phyloP scores from a whole-genome alignment of 129 eudicot genomes.

The Chrysanthemum makinoi region DNA sequence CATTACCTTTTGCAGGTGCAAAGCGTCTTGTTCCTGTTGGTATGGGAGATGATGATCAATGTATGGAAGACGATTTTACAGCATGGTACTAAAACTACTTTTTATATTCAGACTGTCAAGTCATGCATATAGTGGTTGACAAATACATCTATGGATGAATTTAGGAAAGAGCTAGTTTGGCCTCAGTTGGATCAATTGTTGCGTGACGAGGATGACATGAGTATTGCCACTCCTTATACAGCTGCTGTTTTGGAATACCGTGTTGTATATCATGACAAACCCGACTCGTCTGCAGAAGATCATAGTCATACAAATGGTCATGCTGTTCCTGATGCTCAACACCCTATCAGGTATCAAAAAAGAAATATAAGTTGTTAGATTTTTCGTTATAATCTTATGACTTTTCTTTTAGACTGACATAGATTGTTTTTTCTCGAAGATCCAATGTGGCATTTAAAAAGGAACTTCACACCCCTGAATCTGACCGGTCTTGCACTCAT shows the following conservation, averaged over 20 bases:
- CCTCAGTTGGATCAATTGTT: conserved; percentile 79
- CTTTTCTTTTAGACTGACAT: conserved; percentile 14
- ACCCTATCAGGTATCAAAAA: conserved; percentile 90
- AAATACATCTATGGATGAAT: not conserved
- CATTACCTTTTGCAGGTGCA: conserved; percentile 50
- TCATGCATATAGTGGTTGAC: not conserved
- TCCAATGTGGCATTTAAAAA: conserved; percentile 74
- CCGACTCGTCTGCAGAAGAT: conserved; percentile 28
- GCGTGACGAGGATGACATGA: conserved; percentile 59
- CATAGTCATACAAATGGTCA: conserved; percentile 56
- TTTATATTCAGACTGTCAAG: not conserved
- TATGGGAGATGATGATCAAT: conserved; percentile 88
- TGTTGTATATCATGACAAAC: conserved; percentile 55
- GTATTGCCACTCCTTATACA: conserved; percentile 75
- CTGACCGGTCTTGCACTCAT: conserved; percentile 97
- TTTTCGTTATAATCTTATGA: not conserved
- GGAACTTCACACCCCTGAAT: conserved; percentile 78
- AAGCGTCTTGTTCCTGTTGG: conserved; percentile 73
- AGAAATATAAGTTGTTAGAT: not conserved
- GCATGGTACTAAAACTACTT: conserved; percentile 55
- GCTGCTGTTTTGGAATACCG: conserved; percentile 86
- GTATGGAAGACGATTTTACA: conserved; percentile 84
- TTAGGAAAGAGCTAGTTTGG: conserved; percentile 78
- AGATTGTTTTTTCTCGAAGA: conserved; percentile 27
- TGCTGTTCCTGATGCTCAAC: conserved; percentile 77